Base-by-base conservation (phyloP, 257 asterid genomes). In the Marsdenia floribunda region DNA sequence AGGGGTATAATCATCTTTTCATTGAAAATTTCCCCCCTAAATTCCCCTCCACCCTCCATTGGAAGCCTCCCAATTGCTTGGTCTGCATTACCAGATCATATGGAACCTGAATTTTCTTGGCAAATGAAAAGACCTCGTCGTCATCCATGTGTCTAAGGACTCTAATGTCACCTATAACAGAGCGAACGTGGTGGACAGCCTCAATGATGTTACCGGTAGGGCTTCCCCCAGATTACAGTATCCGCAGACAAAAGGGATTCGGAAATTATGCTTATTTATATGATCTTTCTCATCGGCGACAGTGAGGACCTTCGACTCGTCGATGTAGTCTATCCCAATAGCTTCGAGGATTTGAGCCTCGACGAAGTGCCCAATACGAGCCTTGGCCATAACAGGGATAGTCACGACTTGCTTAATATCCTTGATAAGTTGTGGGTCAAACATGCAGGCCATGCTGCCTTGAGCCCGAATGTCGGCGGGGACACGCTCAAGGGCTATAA, bases 211-310 rank as follows among this genome's bases (percentile, higher is more conserved):
- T 92, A 3, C 98, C 98, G 1, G 97, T 63, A 92, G 92, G 16
- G 96, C 97, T 80, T 92, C 97, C 11, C 97, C 97, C 42, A 92
- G 93, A 83, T 92, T 92, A 67, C 97, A 92, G 85, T 96, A 92
- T 22, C 97, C 97, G 70, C 97, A 90, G n/a, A 92, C 98, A 83
- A 92, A 92, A 19, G 98, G 98, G 86, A 92, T 90, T 46, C 93
- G 86, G 88, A 92, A 92, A 53, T 90, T 90, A 77, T 92, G 98
- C 88, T 92, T 92, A 82, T 92, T 90, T 77, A 92, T 92, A 82
- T 90, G 96, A 77, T 92, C 80, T 22, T 78, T 89, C 3, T 92
- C 98, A 77, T 92, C 98, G 40, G 98, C 98, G 8, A 57, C 83
- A 59, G 98, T 90, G 6, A 92, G 86, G 2, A 92, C 98, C 83